phyloP scores from a whole-genome alignment of 2,329 filamentous ascomycete species.

The Stemphylium vesicarium region DNA sequence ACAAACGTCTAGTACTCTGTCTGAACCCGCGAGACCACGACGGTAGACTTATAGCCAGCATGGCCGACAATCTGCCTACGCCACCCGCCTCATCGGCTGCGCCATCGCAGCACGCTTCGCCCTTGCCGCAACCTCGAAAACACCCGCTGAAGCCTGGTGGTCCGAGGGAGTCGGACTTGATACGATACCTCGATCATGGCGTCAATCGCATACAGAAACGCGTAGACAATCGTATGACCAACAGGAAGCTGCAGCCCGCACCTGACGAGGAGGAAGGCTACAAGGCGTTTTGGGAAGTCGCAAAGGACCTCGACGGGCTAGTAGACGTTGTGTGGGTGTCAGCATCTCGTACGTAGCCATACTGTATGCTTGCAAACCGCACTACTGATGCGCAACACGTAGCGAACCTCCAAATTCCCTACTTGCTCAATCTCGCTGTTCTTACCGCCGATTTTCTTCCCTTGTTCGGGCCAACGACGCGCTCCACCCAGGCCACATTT shows the following conservation, averaged over 20 bases:
- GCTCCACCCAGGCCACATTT: conserved; percentile 71
- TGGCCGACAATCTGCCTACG: conserved; percentile 46
- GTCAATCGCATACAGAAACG: conserved; percentile 46
- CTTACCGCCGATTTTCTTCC: conserved; percentile 74
- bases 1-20: not conserved
- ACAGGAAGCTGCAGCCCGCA: conserved; percentile 57
- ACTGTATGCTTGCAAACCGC: not conserved
- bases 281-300: conserved; percentile 71
- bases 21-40: conserved; percentile 4
- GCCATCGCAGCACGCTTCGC: conserved; percentile 48
- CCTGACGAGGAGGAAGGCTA: conserved; percentile 58
- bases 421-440: conserved; percentile 78
- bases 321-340: conserved; percentile 86
- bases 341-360: conserved; percentile 73
- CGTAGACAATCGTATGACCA: conserved; percentile 38
- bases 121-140: conserved; percentile 60
- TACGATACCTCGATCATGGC: conserved; percentile 62
- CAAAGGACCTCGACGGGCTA: conserved; percentile 74
- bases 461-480: conserved; percentile 72
- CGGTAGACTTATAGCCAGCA: not conserved
- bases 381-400: not conserved
- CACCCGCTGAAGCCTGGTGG: conserved; percentile 63
- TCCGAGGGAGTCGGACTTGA: conserved; percentile 63
- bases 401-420: conserved; percentile 83
- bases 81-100: conserved; percentile 57